These are phyloP conservation scores for Colletotrichum noveboracense DNA, from an alignment of 2,329 filamentous ascomycete genomes.

Conservation along the genomic window DNA sequence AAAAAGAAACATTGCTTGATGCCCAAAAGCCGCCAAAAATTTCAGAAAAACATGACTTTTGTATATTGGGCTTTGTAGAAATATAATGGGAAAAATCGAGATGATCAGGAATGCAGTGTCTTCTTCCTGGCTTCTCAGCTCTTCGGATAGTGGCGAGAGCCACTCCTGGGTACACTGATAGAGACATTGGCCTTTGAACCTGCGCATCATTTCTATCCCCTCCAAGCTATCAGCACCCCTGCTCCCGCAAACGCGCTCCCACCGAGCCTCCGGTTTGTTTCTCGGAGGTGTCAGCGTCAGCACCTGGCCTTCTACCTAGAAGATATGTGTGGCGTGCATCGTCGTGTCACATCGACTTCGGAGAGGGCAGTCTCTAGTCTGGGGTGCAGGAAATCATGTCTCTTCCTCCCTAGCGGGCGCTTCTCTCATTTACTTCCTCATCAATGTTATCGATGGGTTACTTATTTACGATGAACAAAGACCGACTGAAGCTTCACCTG, in stretches of 20 bases:
- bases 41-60: not conserved
- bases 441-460: not conserved
- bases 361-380: not conserved
- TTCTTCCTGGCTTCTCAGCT: not conserved
- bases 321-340: not conserved
- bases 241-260: not conserved
- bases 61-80: not conserved
- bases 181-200: not conserved
- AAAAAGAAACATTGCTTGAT: constrained; percentile 2
- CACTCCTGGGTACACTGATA: not conserved
- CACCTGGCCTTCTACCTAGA: not conserved
- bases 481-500: not conserved
- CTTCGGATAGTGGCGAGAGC: not conserved
- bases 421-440: not conserved
- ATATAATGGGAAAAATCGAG: not conserved
- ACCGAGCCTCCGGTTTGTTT: not conserved
- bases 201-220: not conserved
- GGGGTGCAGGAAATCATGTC: constrained; percentile 2
- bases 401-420: not conserved
- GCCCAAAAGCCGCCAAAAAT: not conserved
- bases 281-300: not conserved
- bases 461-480: not conserved
- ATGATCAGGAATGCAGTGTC: not conserved
- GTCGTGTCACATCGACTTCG: not conserved
- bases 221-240: not conserved